Base-by-base conservation (phyloP, 169 alveolate species). In the Miamiensis avidus region DNA sequence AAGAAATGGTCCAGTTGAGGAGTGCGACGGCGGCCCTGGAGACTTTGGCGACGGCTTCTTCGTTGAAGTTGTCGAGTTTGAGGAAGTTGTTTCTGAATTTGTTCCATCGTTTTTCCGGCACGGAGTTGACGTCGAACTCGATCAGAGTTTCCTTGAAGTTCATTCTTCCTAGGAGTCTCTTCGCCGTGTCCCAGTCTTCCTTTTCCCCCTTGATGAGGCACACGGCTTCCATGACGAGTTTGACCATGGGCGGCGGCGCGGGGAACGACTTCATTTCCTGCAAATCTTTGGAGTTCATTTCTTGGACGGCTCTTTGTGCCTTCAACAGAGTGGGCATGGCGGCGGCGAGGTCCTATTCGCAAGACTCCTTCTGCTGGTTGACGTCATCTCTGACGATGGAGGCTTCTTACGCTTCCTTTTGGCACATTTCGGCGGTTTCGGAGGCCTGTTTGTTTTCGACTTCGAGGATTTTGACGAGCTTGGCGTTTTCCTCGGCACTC, bases 181-280 rank as follows among this genome's bases (percentile, higher is more conserved):
- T 97, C 29, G 97, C 98, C 31, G 93, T 95, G 0, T 97, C 97
- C 98, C 98, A 98, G 31, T 93, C 96, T 89, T 96, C 97, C 88
- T 96, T 95, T 85, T 93, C 92, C 64, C 95, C 96, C 75, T 95
- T 87, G 31, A 98, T 89, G 73, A 97, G 85, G 85, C 98, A 96
- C 31, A 97, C 98, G 27, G 98, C 97, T 69, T 93, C 85, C 94
- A 96, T 89, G 76, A 97, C 97, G 30, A 95, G 86, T 86, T 94
- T 94, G 27, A 97, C 97, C 81, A 95, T 95, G 29, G 95, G 96
- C 16, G 98, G 98, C 29, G 99, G 99, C 34, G 94, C 93, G 31
- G 95, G 92, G 88, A 95, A 96, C 73, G 97, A 90, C 90, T 97
- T 96, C 90, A 97, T 93, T 92, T 97, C 98, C 81, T 91, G 92